Evolutionary conservation across 768 basidiomycete genomes (phyloP), one percentile per base, ranked within the genome.

Genomic region (Naganishia friedmannii): DNA sequence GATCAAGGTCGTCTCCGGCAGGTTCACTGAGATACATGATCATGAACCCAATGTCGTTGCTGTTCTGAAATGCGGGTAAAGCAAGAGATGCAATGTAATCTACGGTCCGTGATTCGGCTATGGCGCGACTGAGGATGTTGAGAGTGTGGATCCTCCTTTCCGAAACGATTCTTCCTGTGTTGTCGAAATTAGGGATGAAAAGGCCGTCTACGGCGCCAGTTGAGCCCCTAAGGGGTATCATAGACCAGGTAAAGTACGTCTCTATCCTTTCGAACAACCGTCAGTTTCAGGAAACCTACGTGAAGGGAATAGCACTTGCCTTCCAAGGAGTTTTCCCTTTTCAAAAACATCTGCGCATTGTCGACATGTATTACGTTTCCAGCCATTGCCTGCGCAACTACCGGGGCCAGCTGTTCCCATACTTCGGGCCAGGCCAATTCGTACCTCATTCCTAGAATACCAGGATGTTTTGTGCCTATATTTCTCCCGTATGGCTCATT

Each of bases 381-480:
- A 3, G 26, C 31, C 55, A 56, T 58, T 1, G 66, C 66, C 21
- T 26, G 17, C 19, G 56, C 70, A 0, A 68, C 56, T 34, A 65
- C 54, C 21, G 66, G 66, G 4, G 32, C 32, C 26, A 71, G 53
- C 10, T 39, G 28, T 17, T 58, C 66, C 70, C 70, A 71, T 1
- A 72, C 53, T 42, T 72, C 60, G 51, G 57, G 51, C 67, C 67
- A 72, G 19, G 71, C 71, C 9, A 67, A 34, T 23, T 67, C 65
- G 31, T 67, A 68, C 13, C 55, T 42, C 54, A 57, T 67, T 2
- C 70, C 70, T 32, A 71, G 48, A 26, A 68, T 68, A 7, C 17
- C n/a, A 19, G 71, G 71, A 57, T 72, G 71, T 34, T 68, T 72
- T 8, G 12, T 39, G 19, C 67, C 71, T 5, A 72, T 68, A 8